phyloP scores from a whole-genome alignment of 441 rosid genomes.

The Pelargonium australe region DNA sequence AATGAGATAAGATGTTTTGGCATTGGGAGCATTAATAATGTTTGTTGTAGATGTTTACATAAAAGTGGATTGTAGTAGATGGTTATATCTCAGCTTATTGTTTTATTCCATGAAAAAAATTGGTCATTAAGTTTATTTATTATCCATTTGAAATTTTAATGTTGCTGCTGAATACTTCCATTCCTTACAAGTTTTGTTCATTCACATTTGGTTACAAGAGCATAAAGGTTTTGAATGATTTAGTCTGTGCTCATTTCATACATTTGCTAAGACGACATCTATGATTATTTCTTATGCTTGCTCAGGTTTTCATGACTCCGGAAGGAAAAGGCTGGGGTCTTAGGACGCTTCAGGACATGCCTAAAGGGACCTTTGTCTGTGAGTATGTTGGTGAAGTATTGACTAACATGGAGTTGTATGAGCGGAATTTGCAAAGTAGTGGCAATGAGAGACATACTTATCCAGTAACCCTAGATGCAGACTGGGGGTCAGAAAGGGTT shows the following conservation, averaged over 20 bases:
- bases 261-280: slow-evolving; percentile 1
- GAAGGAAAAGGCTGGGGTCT: slow-evolving; percentile 89
- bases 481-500: slow-evolving; percentile 80
- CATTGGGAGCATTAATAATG: background rate
- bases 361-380: slow-evolving; percentile 79
- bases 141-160: background rate
- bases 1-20: no score
- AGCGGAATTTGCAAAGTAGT: slow-evolving; percentile 45
- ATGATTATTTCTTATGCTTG: slow-evolving; percentile 11
- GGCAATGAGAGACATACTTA: slow-evolving; percentile 64
- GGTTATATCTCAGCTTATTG: background rate
- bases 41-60: background rate
- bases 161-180: background rate
- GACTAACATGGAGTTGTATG: slow-evolving; percentile 64
- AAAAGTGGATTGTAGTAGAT: background rate
- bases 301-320: slow-evolving; percentile 61
- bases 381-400: slow-evolving; percentile 84
- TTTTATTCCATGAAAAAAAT: background rate
- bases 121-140: background rate
- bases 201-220: background rate
- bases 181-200: background rate
- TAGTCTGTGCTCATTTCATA: background rate
- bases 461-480: slow-evolving; percentile 91
- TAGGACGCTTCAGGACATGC: slow-evolving; percentile 59
- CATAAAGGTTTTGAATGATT: background rate